A percentile compares a stretch with the other conserved stretches of the same genome.
These are phyloP conservation scores for Hyphopichia homilentoma DNA, from an alignment of 805 yeast genomes.

Conservation along the genomic window DNA sequence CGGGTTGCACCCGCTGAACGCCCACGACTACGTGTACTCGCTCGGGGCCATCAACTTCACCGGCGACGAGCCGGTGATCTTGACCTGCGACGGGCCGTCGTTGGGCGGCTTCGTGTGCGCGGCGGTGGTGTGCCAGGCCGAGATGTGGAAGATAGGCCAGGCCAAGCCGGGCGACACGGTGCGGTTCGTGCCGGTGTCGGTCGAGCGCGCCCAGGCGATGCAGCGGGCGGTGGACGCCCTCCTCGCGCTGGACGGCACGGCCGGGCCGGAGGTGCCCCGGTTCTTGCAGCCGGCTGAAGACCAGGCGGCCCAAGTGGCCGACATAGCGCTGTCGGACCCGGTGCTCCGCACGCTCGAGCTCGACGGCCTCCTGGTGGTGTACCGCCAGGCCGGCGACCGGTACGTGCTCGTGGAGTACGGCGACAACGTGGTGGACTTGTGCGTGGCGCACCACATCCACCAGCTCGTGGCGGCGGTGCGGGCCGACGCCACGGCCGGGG, in stretches of 20 bases:
- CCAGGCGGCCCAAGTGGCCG: too few species aligned
- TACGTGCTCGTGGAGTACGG: constrained; percentile 92
- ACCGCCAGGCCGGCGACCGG: constrained; percentile 97
- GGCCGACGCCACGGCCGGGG: constrained; percentile 65
- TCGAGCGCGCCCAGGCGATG: constrained; percentile 62
- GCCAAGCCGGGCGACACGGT: constrained; percentile 91
- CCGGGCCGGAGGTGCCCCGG: constrained; percentile 32
- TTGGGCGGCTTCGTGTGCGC: constrained; percentile 97
- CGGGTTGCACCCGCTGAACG: constrained; percentile 97
- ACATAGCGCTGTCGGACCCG: too few species aligned
- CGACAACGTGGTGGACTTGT: constrained; percentile 80
- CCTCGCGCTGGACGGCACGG: constrained; percentile 42
- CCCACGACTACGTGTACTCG: constrained; percentile 96
- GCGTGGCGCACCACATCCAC: constrained; percentile 80
- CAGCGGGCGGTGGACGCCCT: constrained; percentile 57
- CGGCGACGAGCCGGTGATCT: constrained; percentile 96
- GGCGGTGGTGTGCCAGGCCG: constrained; percentile 93
- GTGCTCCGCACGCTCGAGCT: constrained; percentile 43
- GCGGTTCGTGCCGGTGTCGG: constrained; percentile 73
- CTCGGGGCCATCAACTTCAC: constrained; percentile 96
- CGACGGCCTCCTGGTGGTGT: constrained; percentile 77
- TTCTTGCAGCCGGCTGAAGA: too few species aligned
- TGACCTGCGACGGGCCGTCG: constrained; percentile 97
- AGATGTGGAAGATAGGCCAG: constrained; percentile 98
- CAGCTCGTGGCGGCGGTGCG: constrained; percentile 72